These are phyloP conservation scores for Aspergillus awamori DNA, from an alignment of 2,329 filamentous ascomycete genomes.

Conservation along the genomic window DNA sequence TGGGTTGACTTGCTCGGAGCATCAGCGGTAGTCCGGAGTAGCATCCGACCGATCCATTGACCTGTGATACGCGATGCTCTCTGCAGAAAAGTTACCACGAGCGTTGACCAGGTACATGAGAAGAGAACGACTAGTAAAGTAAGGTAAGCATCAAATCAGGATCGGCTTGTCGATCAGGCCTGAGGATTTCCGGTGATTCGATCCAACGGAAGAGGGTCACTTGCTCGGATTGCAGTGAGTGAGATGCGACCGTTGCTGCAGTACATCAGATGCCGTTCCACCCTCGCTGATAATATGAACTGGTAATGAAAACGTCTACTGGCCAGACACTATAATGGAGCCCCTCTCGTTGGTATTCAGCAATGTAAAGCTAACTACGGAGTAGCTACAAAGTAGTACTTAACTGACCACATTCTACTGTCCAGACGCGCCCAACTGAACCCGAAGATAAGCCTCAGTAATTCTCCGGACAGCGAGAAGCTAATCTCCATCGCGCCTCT, in stretches of 20 bases:
- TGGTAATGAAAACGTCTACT: neutral
- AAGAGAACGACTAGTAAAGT: constrained; percentile 1
- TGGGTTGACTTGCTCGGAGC: neutral
- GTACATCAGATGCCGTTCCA: neutral
- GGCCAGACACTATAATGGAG: neutral
- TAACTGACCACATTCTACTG: neutral
- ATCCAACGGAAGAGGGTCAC: neutral
- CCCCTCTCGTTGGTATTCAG: neutral
- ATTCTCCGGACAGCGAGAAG: neutral
- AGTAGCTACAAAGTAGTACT: neutral
- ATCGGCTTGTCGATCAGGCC: constrained; percentile 2
- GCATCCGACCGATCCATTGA: neutral
- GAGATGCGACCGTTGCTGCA: neutral
- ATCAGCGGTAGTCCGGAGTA: neutral
- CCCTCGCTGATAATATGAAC: neutral
- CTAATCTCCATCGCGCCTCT: neutral
- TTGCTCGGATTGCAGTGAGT: neutral
- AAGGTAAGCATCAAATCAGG: constrained; percentile 4
- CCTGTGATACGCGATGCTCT: neutral
- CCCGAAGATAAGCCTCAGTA: neutral
- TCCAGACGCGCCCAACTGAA: neutral
- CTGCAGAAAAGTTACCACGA: constrained; percentile 2
- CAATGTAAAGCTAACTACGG: neutral
- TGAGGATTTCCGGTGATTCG: neutral
- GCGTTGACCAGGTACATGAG: neutral